Percentiles rank a stretch among this genome's conserved stretches.
Evolutionary conservation across 805 yeast genomes (phyloP).

Genomic region (Lachancea kluyveri): DNA sequence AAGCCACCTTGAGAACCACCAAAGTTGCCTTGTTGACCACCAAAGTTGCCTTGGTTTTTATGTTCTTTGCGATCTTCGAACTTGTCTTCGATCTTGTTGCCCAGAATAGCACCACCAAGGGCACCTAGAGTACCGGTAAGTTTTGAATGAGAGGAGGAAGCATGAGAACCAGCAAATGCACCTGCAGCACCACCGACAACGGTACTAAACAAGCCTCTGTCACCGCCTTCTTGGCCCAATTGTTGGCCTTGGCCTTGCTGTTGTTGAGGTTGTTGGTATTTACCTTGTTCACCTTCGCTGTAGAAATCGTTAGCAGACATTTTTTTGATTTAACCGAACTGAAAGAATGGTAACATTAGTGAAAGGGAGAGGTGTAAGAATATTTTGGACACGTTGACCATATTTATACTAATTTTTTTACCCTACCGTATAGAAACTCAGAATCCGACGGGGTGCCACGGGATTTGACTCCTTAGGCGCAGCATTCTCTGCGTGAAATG

Average conservation of each 20-base stretch:
- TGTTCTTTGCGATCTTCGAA: conserved; percentile 25
- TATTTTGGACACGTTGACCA: too few species aligned
- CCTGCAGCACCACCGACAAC: conserved; percentile 49
- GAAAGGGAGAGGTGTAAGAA: too few species aligned
- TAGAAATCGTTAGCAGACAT: conserved; percentile 59
- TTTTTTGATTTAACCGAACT: conserved; percentile 4
- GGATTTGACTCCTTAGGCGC: too few species aligned
- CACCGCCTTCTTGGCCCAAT: conserved; percentile 21
- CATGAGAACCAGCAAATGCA: conserved; percentile 45
- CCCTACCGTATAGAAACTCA: too few species aligned
- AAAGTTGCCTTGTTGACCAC: conserved; percentile 20
- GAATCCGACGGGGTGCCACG: too few species aligned
- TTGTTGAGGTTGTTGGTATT: conserved; percentile 28
- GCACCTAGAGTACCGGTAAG: conserved; percentile 48
- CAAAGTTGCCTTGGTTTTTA: conserved; percentile 18
- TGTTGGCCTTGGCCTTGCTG: conserved; percentile 17
- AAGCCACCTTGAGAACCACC: too few species aligned
- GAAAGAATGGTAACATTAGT: too few species aligned
- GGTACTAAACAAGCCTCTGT: conserved; percentile 39
- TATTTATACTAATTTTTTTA: too few species aligned
- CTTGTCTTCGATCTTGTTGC: conserved; percentile 42
- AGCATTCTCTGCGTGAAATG: too few species aligned
- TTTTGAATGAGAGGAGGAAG: conserved; percentile 20
- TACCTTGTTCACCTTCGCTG: conserved; percentile 37
- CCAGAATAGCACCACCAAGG: conserved; percentile 47